Base-by-base conservation (phyloP, 768 basidiomycete genomes). In the Kwoniella pini region DNA sequence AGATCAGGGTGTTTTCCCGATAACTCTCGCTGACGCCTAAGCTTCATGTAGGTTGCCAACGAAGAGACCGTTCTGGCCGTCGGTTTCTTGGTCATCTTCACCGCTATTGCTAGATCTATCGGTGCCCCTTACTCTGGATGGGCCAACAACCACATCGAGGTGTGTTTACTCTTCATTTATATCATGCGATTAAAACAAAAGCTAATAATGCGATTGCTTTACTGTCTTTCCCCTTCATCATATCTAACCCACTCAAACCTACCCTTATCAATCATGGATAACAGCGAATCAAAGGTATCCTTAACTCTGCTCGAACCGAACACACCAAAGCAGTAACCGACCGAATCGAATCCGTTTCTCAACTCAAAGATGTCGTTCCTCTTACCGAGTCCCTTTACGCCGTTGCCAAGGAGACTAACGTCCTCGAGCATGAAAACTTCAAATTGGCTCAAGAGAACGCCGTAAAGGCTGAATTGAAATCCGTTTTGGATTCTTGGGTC, bases 401-500 rank as follows among this genome's bases (percentile, higher is more conserved):
- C 55, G 81, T 97, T 59, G 94, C 96, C 73, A 94, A 95, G 90
- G 92, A 98, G 77, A 97, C 93, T 64, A 94, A 94, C 50, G 81
- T 86, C 71, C 83, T 96, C 71, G 96, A 99, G 81, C 83, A 87
- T 61, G 87, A 90, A 71, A 87, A 89, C 59, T 99, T 98, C 72
- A 86, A 88, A 45, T 90, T 91, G 77, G 85, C 86, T 71, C 96
- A 99, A 82, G 88, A 91, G 80, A 86, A 88, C 60, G 86, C 85
- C 42, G 81, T 98, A 74, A 86, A 93, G 28, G 65, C 88, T 43
- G 96, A 99, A 82, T 82, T 97, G 75, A 98, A 97, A 82, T 72
- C 87, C 28, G 94, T 98, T 39, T 86, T 99, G 57, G 96, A 98
- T 83, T 90, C 89, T 79, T 96, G 94, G 94, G 95, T 93, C 58